These are phyloP conservation scores for Aspergillus pseudotamarii DNA, from an alignment of 2,329 filamentous ascomycete species.

Conservation along the genomic window DNA sequence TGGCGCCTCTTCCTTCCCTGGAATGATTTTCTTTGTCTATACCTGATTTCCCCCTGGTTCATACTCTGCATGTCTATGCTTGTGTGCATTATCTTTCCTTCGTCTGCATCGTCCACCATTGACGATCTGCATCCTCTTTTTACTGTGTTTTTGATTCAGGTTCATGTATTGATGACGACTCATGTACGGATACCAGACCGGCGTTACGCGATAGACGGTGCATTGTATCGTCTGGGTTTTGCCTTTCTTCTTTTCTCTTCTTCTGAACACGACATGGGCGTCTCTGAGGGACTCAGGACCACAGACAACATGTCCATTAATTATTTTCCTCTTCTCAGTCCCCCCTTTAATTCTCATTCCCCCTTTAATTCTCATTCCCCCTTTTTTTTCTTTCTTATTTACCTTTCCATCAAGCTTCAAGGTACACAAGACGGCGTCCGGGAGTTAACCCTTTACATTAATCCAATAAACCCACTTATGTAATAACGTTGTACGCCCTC, in stretches of 20 bases:
- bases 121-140: neutral
- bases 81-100: neutral
- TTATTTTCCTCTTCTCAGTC: neutral
- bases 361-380: too few relatives aligned
- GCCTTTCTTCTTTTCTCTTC: neutral
- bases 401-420: neutral
- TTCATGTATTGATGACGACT: neutral
- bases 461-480: neutral
- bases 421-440: neutral
- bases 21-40: neutral
- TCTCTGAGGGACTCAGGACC: neutral
- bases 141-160: neutral
- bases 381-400: neutral
- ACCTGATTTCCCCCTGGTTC: neutral
- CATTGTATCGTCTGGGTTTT: slow-evolving; percentile 5
- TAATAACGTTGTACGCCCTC: neutral
- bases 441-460: neutral
- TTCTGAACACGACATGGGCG: neutral
- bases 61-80: neutral
- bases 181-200: neutral
- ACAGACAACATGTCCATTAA: neutral
- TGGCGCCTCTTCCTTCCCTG: neutral
- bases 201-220: neutral
- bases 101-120: neutral
- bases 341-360: neutral